phyloP scores from a whole-genome alignment of 306 rosid genomes.

The Mimosa bimucronata region DNA sequence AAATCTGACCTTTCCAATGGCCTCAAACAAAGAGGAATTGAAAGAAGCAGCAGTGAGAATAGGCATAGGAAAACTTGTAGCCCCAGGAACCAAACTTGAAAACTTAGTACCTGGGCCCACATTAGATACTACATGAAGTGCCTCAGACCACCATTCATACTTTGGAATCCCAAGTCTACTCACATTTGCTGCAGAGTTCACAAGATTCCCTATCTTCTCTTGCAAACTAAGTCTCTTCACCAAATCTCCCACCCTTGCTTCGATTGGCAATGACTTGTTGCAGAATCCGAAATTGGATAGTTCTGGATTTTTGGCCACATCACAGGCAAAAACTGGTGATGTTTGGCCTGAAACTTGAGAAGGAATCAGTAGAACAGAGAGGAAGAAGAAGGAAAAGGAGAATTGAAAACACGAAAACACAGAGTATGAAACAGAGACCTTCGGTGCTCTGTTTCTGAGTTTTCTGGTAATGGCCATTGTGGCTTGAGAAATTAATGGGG shows the following conservation, averaged over 20 bases:
- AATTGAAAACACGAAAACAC: constrained; percentile 44
- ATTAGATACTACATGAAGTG: constrained; percentile 56
- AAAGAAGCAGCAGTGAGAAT: constrained; percentile 55
- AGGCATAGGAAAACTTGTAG: constrained; percentile 58
- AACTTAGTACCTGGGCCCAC: constrained; percentile 47
- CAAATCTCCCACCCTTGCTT: constrained; percentile 46
- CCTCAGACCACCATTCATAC: constrained; percentile 66
- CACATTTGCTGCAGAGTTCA: constrained; percentile 52
- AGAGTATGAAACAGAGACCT: constrained; percentile 55
- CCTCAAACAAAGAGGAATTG: constrained; percentile 54
- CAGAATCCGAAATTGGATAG: constrained; percentile 59
- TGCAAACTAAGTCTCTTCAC: constrained; percentile 51
- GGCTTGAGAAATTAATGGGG: constrained; percentile 1
- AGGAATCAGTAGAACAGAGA: constrained; percentile 10
- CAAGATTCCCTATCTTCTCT: constrained; percentile 54
- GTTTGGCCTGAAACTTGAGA: constrained; percentile 51
- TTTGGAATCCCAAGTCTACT: constrained; percentile 63
- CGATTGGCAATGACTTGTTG: constrained; percentile 44
- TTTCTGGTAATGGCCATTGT: constrained; percentile 48
- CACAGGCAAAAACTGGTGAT: constrained; percentile 67
- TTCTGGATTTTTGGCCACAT: constrained; percentile 45
- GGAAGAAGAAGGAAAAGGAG: neutral
- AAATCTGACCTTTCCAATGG: constrained; percentile 79
- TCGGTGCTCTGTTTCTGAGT: constrained; percentile 43
- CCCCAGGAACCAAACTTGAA: constrained; percentile 40